phyloP scores from a whole-genome alignment of 2,329 filamentous ascomycete species.

The Colletotrichum melonis region DNA sequence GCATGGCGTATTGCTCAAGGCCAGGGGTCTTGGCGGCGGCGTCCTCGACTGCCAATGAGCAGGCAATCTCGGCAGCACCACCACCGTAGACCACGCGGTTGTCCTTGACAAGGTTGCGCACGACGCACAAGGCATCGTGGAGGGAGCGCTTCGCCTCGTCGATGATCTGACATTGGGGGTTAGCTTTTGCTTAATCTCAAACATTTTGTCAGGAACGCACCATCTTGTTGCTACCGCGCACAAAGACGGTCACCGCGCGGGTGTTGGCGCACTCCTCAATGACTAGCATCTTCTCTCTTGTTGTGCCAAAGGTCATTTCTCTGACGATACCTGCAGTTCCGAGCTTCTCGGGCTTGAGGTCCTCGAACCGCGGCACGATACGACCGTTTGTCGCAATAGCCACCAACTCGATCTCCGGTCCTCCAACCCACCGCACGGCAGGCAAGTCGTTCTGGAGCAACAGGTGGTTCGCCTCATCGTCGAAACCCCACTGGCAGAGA shows the following conservation, averaged over 20 bases:
- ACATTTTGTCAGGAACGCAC: slow-evolving; percentile 58
- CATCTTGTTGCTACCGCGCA: slow-evolving; percentile 99
- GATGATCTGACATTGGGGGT: slow-evolving; percentile 77
- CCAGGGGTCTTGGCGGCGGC: slow-evolving; percentile 94
- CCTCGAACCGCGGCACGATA: slow-evolving; percentile 97
- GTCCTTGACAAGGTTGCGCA: slow-evolving; percentile 94
- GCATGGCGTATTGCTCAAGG: slow-evolving; percentile 99
- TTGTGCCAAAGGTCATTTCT: slow-evolving; percentile 97
- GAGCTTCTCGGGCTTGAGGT: slow-evolving; percentile 90
- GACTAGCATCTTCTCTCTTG: slow-evolving; percentile 98
- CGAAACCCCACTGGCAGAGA: slow-evolving; percentile 99
- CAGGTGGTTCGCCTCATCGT: slow-evolving; percentile 98
- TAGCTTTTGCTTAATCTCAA: slow-evolving; percentile 24
- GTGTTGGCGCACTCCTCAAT: slow-evolving; percentile 99
- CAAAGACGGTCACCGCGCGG: slow-evolving; percentile 94
- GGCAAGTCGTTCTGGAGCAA: slow-evolving; percentile 96
- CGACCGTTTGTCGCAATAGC: slow-evolving; percentile 98
- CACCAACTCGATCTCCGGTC: slow-evolving; percentile 97
- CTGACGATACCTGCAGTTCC: slow-evolving; percentile 89
- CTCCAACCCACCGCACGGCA: slow-evolving; percentile 97
- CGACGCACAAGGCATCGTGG: slow-evolving; percentile 97
- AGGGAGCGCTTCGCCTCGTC: slow-evolving; percentile 98
- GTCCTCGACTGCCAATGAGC: slow-evolving; percentile 95
- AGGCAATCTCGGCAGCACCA: slow-evolving; percentile 96
- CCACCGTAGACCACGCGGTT: slow-evolving; percentile 98